These are phyloP conservation scores for Yamagishiella unicocca DNA, from an alignment of 139 green algal species.

Conservation along the genomic window DNA sequence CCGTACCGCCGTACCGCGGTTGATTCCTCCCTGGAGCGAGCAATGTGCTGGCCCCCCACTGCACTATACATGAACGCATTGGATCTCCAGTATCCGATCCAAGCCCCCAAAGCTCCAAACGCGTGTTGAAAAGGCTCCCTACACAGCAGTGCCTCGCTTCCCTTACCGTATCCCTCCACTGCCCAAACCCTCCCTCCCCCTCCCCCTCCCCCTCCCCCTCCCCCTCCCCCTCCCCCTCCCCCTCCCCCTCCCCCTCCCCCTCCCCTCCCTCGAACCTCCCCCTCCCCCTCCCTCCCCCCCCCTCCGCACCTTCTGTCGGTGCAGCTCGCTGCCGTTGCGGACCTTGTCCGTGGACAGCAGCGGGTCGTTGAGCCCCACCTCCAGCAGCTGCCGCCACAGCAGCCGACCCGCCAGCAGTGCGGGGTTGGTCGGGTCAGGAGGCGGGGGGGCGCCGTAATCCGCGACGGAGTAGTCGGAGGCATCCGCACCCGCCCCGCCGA, in stretches of 20 bases:
- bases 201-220: no score
- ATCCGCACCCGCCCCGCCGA: no score
- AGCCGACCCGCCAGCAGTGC: conserved; percentile 14
- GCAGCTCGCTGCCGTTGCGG: conserved; percentile 49
- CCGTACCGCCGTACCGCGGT: no score
- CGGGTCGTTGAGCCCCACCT: conserved; percentile 49
- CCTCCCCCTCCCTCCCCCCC: not conserved
- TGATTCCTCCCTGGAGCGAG: no score
- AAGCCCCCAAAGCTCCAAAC: no score
- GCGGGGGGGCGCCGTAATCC: conserved; percentile 20
- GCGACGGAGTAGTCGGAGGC: not conserved
- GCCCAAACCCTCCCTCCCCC: no score
- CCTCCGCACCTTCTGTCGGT: conserved; percentile 74
- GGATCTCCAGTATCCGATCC: no score
- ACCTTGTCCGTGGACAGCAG: conserved; percentile 55
- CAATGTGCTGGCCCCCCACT: no score
- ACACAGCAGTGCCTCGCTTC: no score
- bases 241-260: not conserved
- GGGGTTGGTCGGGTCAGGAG: not conserved
- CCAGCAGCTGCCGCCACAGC: conserved; percentile 59
- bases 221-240: not conserved
- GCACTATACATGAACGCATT: no score
- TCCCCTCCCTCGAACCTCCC: not conserved
- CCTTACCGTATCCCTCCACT: no score
- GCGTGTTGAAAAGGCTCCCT: no score